Conservation (phyloP, 345 rosid species). For the Camelina laxa region DNA sequence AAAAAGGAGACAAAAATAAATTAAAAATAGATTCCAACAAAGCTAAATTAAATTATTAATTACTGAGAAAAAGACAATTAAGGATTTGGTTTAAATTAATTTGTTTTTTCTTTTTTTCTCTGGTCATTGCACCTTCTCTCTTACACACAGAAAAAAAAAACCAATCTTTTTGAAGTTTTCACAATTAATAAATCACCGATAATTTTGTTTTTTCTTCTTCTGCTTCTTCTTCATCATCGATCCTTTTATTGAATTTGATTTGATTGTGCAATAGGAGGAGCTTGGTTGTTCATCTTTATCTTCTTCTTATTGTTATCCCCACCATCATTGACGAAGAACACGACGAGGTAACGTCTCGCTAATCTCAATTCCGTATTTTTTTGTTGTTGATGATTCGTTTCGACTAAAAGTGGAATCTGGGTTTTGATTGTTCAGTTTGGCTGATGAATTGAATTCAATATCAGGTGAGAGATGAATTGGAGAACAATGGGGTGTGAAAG, state of each 20-base stretch:
- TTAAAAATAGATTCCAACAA: slow-evolving; percentile 19
- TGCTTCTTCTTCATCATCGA: slow-evolving; percentile 20
- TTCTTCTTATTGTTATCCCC: not conserved
- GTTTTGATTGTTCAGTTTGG: slow-evolving; percentile 22
- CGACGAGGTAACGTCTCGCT: slow-evolving; percentile 41
- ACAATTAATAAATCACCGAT: slow-evolving; percentile 24
- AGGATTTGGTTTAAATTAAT: slow-evolving; percentile 4
- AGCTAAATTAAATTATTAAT: slow-evolving; percentile 6
- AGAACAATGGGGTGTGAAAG: slow-evolving; percentile 25
- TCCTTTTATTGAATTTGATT: slow-evolving; percentile 7
- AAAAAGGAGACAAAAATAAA: slow-evolving; percentile 30
- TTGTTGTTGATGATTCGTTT: too few species aligned
- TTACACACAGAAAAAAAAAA: not conserved
- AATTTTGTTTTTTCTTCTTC: not conserved
- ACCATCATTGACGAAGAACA: slow-evolving; percentile 36
- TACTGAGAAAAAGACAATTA: slow-evolving; percentile 39
- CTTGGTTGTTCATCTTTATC: slow-evolving; percentile 26
- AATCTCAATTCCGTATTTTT: slow-evolving; percentile 16
- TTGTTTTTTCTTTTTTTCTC: not conserved
- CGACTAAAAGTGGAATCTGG: not conserved
- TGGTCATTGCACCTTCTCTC: slow-evolving; percentile 29
- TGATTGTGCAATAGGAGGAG: not conserved
- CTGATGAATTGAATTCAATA: slow-evolving; percentile 20
- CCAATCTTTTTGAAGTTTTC: not conserved
- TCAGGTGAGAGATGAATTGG: slow-evolving; percentile 50